Evolutionary conservation across 2,329 filamentous ascomycete species (phyloP).

Genomic region (Ceratocystis lukuohia): DNA sequence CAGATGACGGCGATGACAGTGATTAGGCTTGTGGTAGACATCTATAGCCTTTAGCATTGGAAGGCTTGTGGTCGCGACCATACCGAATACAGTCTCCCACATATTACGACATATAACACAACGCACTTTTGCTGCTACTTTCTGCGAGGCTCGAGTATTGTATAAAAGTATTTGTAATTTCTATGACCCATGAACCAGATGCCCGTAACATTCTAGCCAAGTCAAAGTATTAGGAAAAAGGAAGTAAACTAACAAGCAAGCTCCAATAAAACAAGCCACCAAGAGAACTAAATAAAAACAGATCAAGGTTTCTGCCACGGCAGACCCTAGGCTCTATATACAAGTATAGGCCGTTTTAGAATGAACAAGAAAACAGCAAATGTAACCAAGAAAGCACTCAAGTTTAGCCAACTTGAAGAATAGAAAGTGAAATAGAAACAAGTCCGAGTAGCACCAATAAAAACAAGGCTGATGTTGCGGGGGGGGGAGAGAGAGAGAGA

Average conservation of each 20-base stretch:
- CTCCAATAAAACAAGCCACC: background rate
- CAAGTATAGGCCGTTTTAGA: slow-evolving; percentile 2
- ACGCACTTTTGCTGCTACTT: background rate
- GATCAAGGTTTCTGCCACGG: background rate
- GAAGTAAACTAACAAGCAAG: background rate
- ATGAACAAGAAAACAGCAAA: background rate
- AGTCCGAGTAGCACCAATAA: background rate
- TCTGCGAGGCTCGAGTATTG: background rate
- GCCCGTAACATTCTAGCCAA: background rate
- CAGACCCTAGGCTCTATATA: background rate
- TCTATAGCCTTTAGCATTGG: background rate
- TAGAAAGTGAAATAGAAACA: background rate
- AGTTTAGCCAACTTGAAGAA: background rate
- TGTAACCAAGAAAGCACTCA: background rate
- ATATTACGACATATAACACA: background rate
- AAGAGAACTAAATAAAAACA: background rate
- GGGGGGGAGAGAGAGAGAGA: background rate
- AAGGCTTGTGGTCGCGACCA: too few relatives aligned
- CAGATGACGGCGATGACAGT: slow-evolving; percentile 46
- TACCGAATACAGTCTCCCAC: background rate
- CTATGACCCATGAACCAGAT: background rate
- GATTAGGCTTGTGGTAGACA: slow-evolving; percentile 29
- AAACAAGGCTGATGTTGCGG: background rate
- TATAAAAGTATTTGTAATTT: background rate
- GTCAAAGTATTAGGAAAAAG: background rate